phyloP scores from a whole-genome alignment of 306 rosid species.

The Castanea mollissima region DNA sequence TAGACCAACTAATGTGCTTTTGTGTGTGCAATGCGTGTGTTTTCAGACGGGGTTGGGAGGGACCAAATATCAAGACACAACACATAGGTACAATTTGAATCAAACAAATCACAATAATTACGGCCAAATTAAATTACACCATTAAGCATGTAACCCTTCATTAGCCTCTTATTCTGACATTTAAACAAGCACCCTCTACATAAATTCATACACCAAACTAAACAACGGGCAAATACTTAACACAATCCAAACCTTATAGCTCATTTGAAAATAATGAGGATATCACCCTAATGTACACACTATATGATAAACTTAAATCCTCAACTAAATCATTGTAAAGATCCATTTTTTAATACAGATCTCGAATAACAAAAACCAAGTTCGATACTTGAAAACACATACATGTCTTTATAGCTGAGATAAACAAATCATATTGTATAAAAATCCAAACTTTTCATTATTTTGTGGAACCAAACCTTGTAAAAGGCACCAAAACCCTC shows the following conservation, averaged over 20 bases:
- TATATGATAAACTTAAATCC: background rate
- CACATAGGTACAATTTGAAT: background rate
- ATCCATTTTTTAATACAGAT: slow-evolving; percentile 4
- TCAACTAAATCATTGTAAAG: slow-evolving; percentile 7
- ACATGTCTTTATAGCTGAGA: background rate
- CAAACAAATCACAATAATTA: background rate
- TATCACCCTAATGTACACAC: background rate
- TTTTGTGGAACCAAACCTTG: slow-evolving; percentile 48
- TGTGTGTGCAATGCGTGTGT: background rate
- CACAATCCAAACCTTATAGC: background rate
- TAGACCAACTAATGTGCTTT: background rate
- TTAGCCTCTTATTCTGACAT: background rate
- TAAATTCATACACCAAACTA: background rate
- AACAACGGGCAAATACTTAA: background rate
- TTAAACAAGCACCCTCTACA: slow-evolving; percentile 8
- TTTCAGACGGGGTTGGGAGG: too few species aligned
- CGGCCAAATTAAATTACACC: background rate
- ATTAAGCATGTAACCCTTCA: background rate
- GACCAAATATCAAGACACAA: background rate
- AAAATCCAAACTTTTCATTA: background rate
- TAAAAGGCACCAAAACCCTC: slow-evolving; percentile 87
- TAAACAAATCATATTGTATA: background rate
- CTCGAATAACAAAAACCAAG: background rate
- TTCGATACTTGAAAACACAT: background rate
- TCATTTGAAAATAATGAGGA: background rate